Base-by-base conservation (phyloP, 2,329 filamentous ascomycete genomes). In the Colletotrichum zoysiae region DNA sequence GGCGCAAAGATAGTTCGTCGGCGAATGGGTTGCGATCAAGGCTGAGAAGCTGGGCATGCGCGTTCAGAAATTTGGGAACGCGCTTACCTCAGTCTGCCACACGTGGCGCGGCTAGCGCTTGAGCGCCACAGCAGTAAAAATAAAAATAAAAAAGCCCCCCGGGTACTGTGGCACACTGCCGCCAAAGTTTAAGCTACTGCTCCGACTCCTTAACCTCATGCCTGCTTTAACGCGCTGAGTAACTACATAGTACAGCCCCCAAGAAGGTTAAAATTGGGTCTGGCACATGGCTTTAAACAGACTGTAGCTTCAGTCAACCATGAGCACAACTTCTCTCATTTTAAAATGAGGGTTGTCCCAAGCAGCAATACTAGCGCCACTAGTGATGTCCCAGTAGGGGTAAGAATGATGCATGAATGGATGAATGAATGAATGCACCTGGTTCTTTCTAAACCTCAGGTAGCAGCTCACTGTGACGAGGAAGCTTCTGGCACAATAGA, bases 31-130 rank as follows among this genome's bases (percentile, higher is more conserved):
- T 61, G 56, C 57, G 20, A 51, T 44, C 46, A 48, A 72, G 61
- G 67, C 61, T 67, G 65, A 63, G 53, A 46, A 59, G 38, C 65
- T 71, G 42, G 53, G 62, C 26, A 55, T 50, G 59, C 70, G 59
- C 65, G 70, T 59, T 60, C 70, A 72, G 65, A 70, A 72, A 72
- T 72, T 72, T 72, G 56, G 65, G 57, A 48, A 58, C 63, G 63
- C 70, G 70, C 70, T 72, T 72, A 65, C 26, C 30, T 63, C 35
- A 53, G 23, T n/a, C 26, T 58, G 63, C 51, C 51, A 44, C 42
- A 42, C 69, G 70, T 56, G 70, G 44, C 70, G 65, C 70, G 65
- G 70, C 66, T 44, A 61, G 70, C 70, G 70, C 56, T 65, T 60
- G 33, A 23, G 9, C 20, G 11, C 60, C 48, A 63, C 60, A 63